Conservation (phyloP, 2,329 filamentous ascomycete species). For the Fusarium proliferatum region DNA sequence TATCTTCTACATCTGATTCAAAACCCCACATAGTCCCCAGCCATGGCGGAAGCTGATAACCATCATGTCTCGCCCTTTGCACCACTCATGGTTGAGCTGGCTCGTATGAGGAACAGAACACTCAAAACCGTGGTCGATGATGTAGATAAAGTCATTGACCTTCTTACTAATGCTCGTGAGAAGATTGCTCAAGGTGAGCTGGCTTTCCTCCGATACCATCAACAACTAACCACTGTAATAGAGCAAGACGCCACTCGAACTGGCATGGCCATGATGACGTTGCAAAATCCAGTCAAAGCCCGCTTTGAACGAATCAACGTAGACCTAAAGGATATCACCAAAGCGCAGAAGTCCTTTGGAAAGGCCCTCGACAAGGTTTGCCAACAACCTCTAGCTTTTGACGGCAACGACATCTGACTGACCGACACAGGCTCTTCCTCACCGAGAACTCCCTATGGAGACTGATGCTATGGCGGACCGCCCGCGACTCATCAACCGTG, state of each 20-base stretch:
- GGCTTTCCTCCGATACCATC: background rate
- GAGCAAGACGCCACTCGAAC: slow-evolving; percentile 65
- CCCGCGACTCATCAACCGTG: slow-evolving; percentile 84
- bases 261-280: slow-evolving; percentile 79
- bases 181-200: slow-evolving; percentile 74
- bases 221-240: slow-evolving; percentile 31
- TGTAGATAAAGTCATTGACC: slow-evolving; percentile 84
- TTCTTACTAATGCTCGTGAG: slow-evolving; percentile 78
- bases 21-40: slow-evolving; percentile 16
- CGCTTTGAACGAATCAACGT: slow-evolving; percentile 84
- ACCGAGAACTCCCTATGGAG: slow-evolving; percentile 77
- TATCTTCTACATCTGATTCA: background rate
- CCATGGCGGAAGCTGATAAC: slow-evolving; percentile 51
- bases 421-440: slow-evolving; percentile 52
- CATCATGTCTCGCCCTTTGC: slow-evolving; percentile 59
- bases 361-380: slow-evolving; percentile 85
- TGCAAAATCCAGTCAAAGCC: slow-evolving; percentile 86
- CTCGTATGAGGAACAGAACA: slow-evolving; percentile 75
- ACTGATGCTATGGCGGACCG: slow-evolving; percentile 84
- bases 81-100: slow-evolving; percentile 77
- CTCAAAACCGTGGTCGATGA: slow-evolving; percentile 78
- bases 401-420: slow-evolving; percentile 32
- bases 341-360: slow-evolving; percentile 83
- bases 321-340: slow-evolving; percentile 84
- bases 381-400: background rate